Percentiles rank a stretch among this genome's conserved stretches.
These are phyloP conservation scores for Didymella glomerata DNA, from an alignment of 2,329 filamentous ascomycete species.

Conservation along the genomic window DNA sequence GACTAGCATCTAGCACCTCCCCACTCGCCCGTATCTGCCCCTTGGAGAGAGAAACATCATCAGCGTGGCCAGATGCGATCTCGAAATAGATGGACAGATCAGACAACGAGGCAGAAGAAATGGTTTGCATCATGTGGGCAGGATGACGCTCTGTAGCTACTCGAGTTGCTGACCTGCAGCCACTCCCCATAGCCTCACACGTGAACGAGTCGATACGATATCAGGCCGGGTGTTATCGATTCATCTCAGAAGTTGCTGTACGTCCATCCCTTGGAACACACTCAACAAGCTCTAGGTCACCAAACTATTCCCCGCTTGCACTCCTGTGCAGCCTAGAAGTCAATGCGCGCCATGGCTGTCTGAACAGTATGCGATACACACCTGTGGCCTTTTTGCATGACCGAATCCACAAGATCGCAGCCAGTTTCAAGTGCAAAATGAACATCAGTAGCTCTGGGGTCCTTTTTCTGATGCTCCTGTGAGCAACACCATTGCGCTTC, in stretches of 20 bases:
- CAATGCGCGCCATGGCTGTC: slow-evolving; percentile 12
- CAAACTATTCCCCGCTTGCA: slow-evolving; percentile 7
- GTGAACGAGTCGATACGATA: not conserved
- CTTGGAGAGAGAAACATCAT: slow-evolving; percentile 8
- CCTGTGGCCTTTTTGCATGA: not conserved
- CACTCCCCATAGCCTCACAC: slow-evolving; percentile 1
- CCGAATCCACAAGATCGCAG: not conserved
- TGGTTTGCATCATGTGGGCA: not conserved
- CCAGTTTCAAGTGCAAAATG: not conserved
- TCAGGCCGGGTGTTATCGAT: not conserved
- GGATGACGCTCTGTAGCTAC: slow-evolving; percentile 1
- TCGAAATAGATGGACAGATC: slow-evolving; percentile 1
- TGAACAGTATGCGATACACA: not conserved
- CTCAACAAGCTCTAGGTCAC: slow-evolving; percentile 9
- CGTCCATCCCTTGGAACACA: slow-evolving; percentile 14
- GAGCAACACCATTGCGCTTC: not conserved
- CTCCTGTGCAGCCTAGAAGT: slow-evolving; percentile 10
- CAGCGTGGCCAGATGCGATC: slow-evolving; percentile 9
- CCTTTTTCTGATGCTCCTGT: not conserved
- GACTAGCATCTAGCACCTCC: slow-evolving; percentile 21
- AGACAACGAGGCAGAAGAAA: not conserved
- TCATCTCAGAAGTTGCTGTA: slow-evolving; percentile 8
- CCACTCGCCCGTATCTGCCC: slow-evolving; percentile 14
- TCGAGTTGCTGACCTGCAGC: slow-evolving; percentile 12
- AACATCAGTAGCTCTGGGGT: not conserved